Evolutionary conservation across 208 protist genomes (phyloP), one percentile per base, ranked within the genome.

Genomic region (Leishmania major): DNA sequence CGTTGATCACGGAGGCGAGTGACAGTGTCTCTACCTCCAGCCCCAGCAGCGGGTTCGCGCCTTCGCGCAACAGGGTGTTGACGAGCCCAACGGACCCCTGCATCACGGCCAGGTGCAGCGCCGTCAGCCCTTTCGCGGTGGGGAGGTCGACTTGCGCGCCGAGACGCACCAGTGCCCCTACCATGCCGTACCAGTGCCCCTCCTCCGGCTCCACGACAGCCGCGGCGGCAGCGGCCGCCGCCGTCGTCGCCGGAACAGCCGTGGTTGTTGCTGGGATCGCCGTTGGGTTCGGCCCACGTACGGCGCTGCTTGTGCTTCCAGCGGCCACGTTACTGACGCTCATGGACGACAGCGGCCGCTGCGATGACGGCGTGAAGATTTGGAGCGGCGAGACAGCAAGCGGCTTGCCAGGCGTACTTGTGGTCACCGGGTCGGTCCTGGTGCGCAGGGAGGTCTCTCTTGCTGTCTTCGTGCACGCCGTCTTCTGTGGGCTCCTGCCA

Each of bases 31-130:
- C 84, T 10, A 78, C 15, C 77, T 86, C 82, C 35, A 55, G 77
- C 8, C 70, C 57, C 28, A 66, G 71, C 31, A 90, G 79, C 25
- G 88, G 85, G 78, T 89, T 82, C 13, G 88, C 88, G 25, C 83
- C 88, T 13, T 78, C 77, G 31, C 85, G 86, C 49, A 91, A 77
- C 15, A 91, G 79, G 0, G 85, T 89, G 75, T 88, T 88, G 73
- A 89, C 47, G 35, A 86, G 76, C 6, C 88, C 85, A 37, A 89
- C 51, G n/a, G 78, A 70, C 49, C 75, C 80, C 25, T 83, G 83
- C 35, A 80, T 71, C 37, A 91, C 80, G n/a, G 85, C 88, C n/a
- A 91, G 80, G 76, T 88, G 85, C 53, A 89, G 79, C 75, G 88
- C 85, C 10, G 88, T 91, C 35, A 87, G 83, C 13, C 85, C 82